These are phyloP conservation scores for Penicillium robsamsonii DNA, from an alignment of 495 filamentous ascomycete genomes.

Conservation along the genomic window DNA sequence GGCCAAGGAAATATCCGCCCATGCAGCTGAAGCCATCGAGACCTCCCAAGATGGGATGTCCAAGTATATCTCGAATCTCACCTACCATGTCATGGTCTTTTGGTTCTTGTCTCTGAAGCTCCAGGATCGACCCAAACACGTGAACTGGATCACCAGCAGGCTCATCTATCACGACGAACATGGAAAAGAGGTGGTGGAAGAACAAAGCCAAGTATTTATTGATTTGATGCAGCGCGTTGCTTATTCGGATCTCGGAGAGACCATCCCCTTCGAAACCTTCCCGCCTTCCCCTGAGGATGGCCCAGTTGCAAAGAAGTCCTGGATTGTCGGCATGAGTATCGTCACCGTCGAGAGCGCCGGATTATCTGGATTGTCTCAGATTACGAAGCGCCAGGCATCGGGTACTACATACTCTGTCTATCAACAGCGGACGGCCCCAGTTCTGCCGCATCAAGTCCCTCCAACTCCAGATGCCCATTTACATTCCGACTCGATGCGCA, in stretches of 20 bases:
- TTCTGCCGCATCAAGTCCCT: conserved; percentile 64
- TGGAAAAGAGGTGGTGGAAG: conserved; percentile 75
- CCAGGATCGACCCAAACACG: conserved; percentile 75
- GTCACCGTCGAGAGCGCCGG: conserved; percentile 79
- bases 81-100: conserved; percentile 92
- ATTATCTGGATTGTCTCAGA: conserved; percentile 69
- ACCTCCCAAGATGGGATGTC: conserved; percentile 43
- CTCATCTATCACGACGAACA: conserved; percentile 70
- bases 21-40: conserved; percentile 32
- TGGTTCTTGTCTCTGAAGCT: conserved; percentile 92
- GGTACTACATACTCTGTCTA: conserved; percentile 76
- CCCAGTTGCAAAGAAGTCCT: conserved; percentile 68
- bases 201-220: conserved; percentile 88
- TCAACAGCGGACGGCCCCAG: conserved; percentile 66
- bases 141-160: conserved; percentile 88
- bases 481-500: conserved; percentile 38
- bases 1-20: conserved; percentile 39
- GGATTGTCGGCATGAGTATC: conserved; percentile 85
- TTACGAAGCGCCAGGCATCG: conserved; percentile 80
- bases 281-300: conserved; percentile 65
- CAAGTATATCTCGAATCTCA: conserved; percentile 88
- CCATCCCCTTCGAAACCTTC: conserved; percentile 48
- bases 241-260: conserved; percentile 74
- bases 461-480: conserved; percentile 47
- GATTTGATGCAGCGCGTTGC: conserved; percentile 94